Conservation (phyloP, 345 rosid species). For the Draba incana region DNA sequence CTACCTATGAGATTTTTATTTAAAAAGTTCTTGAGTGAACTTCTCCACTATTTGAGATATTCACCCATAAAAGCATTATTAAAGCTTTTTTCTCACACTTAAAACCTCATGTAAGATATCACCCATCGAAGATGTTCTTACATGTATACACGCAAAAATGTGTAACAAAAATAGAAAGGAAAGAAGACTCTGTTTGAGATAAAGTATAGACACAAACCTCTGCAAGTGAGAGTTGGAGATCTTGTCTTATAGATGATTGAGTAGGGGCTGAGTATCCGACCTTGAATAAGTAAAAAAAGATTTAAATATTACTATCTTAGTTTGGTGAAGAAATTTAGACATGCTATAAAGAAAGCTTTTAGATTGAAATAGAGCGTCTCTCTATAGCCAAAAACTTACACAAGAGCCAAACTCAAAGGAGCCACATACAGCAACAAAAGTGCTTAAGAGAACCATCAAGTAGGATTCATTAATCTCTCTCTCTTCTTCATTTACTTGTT, state of each 20-base stretch:
- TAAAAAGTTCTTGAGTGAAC: too few species aligned
- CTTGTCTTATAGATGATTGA: slow-evolving; percentile 79
- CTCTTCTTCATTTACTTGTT: slow-evolving; percentile 29
- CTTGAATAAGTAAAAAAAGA: slow-evolving; percentile 49
- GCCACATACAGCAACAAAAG: slow-evolving; percentile 85
- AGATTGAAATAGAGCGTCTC: neutral
- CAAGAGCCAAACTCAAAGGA: slow-evolving; percentile 92
- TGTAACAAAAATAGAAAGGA: neutral
- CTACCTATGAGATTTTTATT: too few species aligned
- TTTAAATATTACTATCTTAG: neutral
- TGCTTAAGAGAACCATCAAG: slow-evolving; percentile 69
- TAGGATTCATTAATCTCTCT: slow-evolving; percentile 49
- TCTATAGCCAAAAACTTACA: slow-evolving; percentile 54
- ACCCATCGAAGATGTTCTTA: neutral
- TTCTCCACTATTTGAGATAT: too few species aligned
- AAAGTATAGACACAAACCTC: slow-evolving; percentile 52
- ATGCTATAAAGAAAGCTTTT: slow-evolving; percentile 10
- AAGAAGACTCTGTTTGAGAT: neutral
- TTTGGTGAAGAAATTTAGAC: slow-evolving; percentile 7
- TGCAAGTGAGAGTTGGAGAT: slow-evolving; percentile 71
- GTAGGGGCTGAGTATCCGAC: slow-evolving; percentile 96
- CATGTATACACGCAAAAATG: neutral
- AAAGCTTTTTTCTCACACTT: too few species aligned
- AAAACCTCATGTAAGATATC: too few species aligned
- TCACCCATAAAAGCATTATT: too few species aligned